phyloP scores from a whole-genome alignment of 192 early-diverging fungal species.

The Backusella tarrabulga region DNA sequence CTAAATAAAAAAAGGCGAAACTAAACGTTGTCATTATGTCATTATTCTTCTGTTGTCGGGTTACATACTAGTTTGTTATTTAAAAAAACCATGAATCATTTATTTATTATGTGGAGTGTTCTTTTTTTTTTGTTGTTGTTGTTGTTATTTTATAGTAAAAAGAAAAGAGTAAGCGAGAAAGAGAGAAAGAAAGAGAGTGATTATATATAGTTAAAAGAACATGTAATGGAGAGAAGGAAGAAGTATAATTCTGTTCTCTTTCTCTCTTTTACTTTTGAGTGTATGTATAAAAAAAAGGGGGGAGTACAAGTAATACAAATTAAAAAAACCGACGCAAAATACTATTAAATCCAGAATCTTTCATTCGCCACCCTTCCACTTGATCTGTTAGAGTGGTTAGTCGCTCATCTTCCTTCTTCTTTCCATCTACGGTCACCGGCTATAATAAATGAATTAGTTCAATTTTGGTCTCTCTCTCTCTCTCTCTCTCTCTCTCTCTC shows the following conservation, averaged over 20 bases:
- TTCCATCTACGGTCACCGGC: conserved; percentile 4
- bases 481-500: neutral
- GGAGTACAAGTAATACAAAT: neutral
- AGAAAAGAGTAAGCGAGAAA: neutral
- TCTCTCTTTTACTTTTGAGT: neutral
- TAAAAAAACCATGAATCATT: neutral
- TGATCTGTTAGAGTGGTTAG: conserved; percentile 9
- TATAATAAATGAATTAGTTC: neutral
- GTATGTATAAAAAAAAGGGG: neutral
- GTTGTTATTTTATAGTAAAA: neutral
- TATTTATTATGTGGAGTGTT: neutral
- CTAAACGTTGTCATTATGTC: neutral
- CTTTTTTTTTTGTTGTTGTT: no score
- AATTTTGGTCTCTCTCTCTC: neutral
- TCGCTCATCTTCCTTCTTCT: conserved; percentile 14
- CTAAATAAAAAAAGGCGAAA: neutral
- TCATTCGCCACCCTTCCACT: conserved; percentile 20
- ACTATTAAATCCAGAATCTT: conserved; percentile 17
- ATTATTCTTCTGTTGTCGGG: neutral
- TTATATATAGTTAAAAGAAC: neutral
- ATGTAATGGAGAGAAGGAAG: neutral
- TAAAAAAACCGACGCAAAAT: conserved; percentile 16
- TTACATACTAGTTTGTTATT: no score
- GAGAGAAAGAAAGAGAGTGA: neutral
- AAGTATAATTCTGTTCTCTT: neutral